phyloP scores from a whole-genome alignment of 1,284 basidiomycete genomes.

The Omphalotus olearius region DNA sequence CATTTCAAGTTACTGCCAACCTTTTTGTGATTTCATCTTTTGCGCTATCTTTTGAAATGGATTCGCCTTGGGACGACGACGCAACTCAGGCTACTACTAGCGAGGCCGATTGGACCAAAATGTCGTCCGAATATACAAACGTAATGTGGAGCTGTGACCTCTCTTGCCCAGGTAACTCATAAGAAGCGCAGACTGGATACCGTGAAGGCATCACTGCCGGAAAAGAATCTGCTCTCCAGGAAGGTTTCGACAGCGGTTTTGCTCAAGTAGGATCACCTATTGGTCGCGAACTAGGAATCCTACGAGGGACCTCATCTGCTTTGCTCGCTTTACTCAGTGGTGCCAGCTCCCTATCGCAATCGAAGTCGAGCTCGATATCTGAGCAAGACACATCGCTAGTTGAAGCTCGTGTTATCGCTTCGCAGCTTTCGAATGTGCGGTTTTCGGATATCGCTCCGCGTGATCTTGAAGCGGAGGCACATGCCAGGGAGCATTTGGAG shows the following conservation, averaged over 20 bases:
- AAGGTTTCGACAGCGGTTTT: constrained; percentile 81
- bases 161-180: constrained; percentile 5
- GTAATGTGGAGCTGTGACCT: constrained; percentile 30
- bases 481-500: constrained; percentile 61
- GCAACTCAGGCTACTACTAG: constrained; percentile 22
- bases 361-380: constrained; percentile 12
- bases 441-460: constrained; percentile 65
- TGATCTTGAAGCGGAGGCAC: constrained; percentile 69
- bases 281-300: constrained; percentile 65
- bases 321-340: constrained; percentile 47
- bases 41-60: constrained; percentile 25
- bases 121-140: constrained; percentile 64
- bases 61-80: constrained; percentile 54
- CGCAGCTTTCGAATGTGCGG: constrained; percentile 50
- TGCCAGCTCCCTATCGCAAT: constrained; percentile 10
- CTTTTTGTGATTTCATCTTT: no score
- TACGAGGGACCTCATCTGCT: constrained; percentile 65
- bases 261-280: constrained; percentile 66
- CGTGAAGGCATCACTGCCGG: constrained; percentile 85
- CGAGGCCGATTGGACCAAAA: constrained; percentile 60
- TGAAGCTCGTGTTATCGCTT: constrained; percentile 50
- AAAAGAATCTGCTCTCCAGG: constrained; percentile 75
- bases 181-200: constrained; percentile 64
- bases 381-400: constrained; percentile 18
- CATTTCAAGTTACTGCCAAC: no score